phyloP scores from a whole-genome alignment of 352 stramenopile species.

The Phytopythium kandeliae region DNA sequence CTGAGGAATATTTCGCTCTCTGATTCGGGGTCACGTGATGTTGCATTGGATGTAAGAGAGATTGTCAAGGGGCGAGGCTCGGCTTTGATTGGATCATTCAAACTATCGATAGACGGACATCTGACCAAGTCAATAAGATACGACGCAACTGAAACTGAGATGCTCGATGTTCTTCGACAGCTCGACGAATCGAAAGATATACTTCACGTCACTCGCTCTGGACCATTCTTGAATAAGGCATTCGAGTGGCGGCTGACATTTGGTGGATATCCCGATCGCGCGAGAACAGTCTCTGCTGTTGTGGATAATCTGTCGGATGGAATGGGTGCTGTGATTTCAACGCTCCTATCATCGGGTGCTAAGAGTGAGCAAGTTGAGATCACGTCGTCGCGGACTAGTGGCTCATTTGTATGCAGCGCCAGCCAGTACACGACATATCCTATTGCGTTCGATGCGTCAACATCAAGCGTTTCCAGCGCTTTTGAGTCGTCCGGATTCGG shows the following conservation, averaged over 20 bases:
- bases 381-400: slow-evolving; percentile 25
- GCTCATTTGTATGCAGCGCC: slow-evolving; percentile 26
- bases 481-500: slow-evolving; percentile 26
- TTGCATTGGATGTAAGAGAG: slow-evolving; percentile 37
- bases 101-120: slow-evolving; percentile 32
- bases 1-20: slow-evolving; percentile 35
- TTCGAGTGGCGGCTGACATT: slow-evolving; percentile 40
- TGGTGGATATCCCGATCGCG: slow-evolving; percentile 20
- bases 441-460: slow-evolving; percentile 26
- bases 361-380: slow-evolving; percentile 43
- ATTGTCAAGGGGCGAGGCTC: slow-evolving; percentile 31
- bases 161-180: slow-evolving; percentile 16
- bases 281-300: slow-evolving; percentile 18
- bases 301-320: slow-evolving; percentile 17
- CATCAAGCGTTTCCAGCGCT: slow-evolving; percentile 12
- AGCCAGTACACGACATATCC: background rate
- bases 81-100: slow-evolving; percentile 34
- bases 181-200: slow-evolving; percentile 8
- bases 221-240: slow-evolving; percentile 35
- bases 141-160: slow-evolving; percentile 23
- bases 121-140: slow-evolving; percentile 20
- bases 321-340: slow-evolving; percentile 15
- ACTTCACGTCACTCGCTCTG: slow-evolving; percentile 17
- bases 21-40: slow-evolving; percentile 39
- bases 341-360: slow-evolving; percentile 13